phyloP scores from a whole-genome alignment of 2,329 filamentous ascomycete genomes.

The Lizonia empirigonia region DNA sequence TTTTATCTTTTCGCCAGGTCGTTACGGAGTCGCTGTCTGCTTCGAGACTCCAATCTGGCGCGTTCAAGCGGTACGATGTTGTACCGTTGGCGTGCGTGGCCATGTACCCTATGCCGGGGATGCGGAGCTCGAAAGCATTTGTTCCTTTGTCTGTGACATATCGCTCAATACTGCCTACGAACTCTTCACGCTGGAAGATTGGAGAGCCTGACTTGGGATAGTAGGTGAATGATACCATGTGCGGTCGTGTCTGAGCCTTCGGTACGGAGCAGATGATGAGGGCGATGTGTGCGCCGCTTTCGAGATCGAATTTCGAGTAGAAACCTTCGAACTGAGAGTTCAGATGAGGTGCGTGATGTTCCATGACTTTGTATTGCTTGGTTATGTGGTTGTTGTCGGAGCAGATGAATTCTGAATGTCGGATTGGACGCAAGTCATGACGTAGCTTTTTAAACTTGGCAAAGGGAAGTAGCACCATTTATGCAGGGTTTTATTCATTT shows the following conservation, averaged over 20 bases:
- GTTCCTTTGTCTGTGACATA: conserved; percentile 31
- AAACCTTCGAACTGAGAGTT: conserved; percentile 55
- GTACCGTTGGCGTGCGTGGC: conserved; percentile 43
- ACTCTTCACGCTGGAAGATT: conserved; percentile 53
- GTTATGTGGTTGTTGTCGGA: not conserved
- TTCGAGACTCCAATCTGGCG: conserved; percentile 47
- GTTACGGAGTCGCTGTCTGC: conserved; percentile 48
- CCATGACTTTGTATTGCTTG: conserved; percentile 33
- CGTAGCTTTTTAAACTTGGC: conserved; percentile 24
- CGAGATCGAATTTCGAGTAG: conserved; percentile 58
- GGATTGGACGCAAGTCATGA: conserved; percentile 23
- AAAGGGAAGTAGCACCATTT: not conserved
- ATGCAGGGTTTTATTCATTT: not conserved
- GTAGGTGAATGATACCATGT: conserved; percentile 59
- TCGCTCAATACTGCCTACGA: conserved; percentile 50
- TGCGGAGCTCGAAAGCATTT: conserved; percentile 49
- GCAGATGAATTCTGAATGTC: not conserved
- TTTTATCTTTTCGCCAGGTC: conserved; percentile 46
- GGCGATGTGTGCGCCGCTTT: conserved; percentile 53
- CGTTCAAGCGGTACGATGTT: conserved; percentile 44
- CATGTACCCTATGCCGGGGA: conserved; percentile 50
- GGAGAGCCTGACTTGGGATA: conserved; percentile 44
- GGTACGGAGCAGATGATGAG: conserved; percentile 56
- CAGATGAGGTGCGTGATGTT: conserved; percentile 53
- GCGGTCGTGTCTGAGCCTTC: conserved; percentile 46